Evolutionary conservation across 1,139 yeast genomes (phyloP).

Genomic region (Petasospora rhodanensis): DNA sequence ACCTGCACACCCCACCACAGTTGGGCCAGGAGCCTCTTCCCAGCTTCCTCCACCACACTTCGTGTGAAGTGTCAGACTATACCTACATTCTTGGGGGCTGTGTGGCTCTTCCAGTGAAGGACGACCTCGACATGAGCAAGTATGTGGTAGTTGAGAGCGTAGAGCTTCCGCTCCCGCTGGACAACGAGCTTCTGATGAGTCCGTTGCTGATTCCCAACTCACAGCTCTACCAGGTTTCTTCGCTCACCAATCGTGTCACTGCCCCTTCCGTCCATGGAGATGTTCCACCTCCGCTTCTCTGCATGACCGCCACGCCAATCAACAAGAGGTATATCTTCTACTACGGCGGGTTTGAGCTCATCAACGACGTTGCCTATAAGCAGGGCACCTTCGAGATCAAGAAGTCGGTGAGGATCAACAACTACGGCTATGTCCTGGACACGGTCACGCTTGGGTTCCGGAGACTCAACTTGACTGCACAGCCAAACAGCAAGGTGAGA

Average conservation of each 20-base stretch:
- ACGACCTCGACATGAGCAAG: slow-evolving; percentile 27
- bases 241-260: slow-evolving; percentile 33
- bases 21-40: slow-evolving; percentile 36
- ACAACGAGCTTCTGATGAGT: slow-evolving; percentile 33
- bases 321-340: slow-evolving; percentile 37
- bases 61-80: slow-evolving; percentile 32
- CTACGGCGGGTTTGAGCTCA: slow-evolving; percentile 44
- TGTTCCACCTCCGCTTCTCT: slow-evolving; percentile 38
- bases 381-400: slow-evolving; percentile 20
- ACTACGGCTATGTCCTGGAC: slow-evolving; percentile 40
- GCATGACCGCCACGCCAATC: slow-evolving; percentile 33
- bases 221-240: slow-evolving; percentile 31
- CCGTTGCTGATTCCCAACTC: slow-evolving; percentile 36
- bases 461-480: slow-evolving; percentile 34
- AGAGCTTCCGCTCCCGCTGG: slow-evolving; percentile 42
- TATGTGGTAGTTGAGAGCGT: slow-evolving; percentile 34
- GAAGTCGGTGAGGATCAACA: slow-evolving; percentile 33
- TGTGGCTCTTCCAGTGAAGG: slow-evolving; percentile 28
- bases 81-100: slow-evolving; percentile 41
- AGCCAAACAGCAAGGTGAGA: slow-evolving; percentile 34
- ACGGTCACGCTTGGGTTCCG: slow-evolving; percentile 32
- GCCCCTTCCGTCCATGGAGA: slow-evolving; percentile 30
- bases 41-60: slow-evolving; percentile 36
- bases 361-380: slow-evolving; percentile 21
- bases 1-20: slow-evolving; percentile 30